Evolutionary conservation across 2,329 filamentous ascomycete genomes (phyloP), one percentile per base, ranked within the genome.

Genomic region (Aplosporella prunicola): DNA sequence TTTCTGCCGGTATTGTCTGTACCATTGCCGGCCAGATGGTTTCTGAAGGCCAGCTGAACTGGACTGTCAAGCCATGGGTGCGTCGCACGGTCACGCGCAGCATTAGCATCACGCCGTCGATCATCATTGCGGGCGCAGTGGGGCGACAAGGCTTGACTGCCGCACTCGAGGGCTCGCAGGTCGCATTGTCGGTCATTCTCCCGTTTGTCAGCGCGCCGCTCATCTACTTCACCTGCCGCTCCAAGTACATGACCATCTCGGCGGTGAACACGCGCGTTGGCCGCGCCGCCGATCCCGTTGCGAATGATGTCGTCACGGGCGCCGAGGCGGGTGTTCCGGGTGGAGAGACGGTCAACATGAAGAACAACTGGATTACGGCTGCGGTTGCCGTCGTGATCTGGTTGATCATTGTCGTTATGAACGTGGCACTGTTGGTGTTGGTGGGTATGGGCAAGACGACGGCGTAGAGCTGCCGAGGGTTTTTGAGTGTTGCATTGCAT

Each of bases 11-110:
- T 5, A 84, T 93, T 23, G 80, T 93, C 2, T 93, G 86, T 62
- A 93, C 87, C 1, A 91, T 93, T 47, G 75, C 86, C 0, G 86
- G 86, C 0, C 86, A 93, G 57, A 91, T 93, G 78, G 80, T 93
- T 15, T 80, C 77, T 44, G 86, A 93, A 56, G 86, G 86, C 5
- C 83, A 86, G 43, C 58, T 93, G 29, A 75, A 76, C 31, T 87
- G 84, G 82, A 75, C 63, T 5, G 60, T 88, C 20, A 69, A 69
- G 43, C 86, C 86, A 0, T 93, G 86, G 86, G 51, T 88, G 8
- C 78, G 86, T 2, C 72, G 86, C 9, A 69, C 93, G 4, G 60
- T 89, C 33, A 93, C 86, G 0, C 74, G 86, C 17, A 75, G 72
- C 33, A 83, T 93, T 55, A 85, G 80, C 51, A 87, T 93, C 55